These are phyloP conservation scores for Colletotrichum caudatum DNA, from an alignment of 2,329 filamentous ascomycete genomes.

Conservation along the genomic window DNA sequence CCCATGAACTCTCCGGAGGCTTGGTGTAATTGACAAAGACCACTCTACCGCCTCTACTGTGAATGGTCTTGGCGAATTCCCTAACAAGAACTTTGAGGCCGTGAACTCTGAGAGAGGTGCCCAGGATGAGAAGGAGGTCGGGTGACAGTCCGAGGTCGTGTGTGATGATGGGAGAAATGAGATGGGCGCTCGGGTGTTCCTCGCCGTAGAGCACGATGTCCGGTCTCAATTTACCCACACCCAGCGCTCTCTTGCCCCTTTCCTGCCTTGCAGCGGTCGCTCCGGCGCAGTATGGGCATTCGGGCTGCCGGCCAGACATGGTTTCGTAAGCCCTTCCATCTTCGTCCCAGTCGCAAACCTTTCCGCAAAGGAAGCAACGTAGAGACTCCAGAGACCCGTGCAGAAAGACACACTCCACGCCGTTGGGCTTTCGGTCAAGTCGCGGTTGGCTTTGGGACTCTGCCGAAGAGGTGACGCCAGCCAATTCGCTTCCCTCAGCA, in stretches of 20 bases:
- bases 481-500: not conserved
- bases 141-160: constrained; percentile 74
- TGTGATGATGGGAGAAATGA: constrained; percentile 76
- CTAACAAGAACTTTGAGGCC: constrained; percentile 77
- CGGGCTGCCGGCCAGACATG: constrained; percentile 73
- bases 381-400: constrained; percentile 76
- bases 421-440: constrained; percentile 45
- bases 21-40: constrained; percentile 81
- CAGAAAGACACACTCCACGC: constrained; percentile 76
- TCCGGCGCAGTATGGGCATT: constrained; percentile 73
- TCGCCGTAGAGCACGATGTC: constrained; percentile 82
- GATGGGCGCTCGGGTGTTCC: constrained; percentile 75
- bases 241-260: constrained; percentile 74
- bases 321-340: constrained; percentile 66
- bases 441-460: constrained; percentile 8
- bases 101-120: constrained; percentile 78
- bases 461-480: not conserved
- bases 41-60: constrained; percentile 75
- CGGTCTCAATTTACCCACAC: constrained; percentile 75
- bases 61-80: constrained; percentile 78
- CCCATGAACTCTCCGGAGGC: constrained; percentile 78
- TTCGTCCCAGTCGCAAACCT: constrained; percentile 70
- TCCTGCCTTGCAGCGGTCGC: constrained; percentile 73
- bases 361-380: constrained; percentile 72
- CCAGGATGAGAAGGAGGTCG: constrained; percentile 76